A percentile compares a stretch with the other conserved stretches of the same genome.
Conservation (phyloP, 495 filamentous ascomycete genomes). For the Talaromyces proteolyticus region DNA sequence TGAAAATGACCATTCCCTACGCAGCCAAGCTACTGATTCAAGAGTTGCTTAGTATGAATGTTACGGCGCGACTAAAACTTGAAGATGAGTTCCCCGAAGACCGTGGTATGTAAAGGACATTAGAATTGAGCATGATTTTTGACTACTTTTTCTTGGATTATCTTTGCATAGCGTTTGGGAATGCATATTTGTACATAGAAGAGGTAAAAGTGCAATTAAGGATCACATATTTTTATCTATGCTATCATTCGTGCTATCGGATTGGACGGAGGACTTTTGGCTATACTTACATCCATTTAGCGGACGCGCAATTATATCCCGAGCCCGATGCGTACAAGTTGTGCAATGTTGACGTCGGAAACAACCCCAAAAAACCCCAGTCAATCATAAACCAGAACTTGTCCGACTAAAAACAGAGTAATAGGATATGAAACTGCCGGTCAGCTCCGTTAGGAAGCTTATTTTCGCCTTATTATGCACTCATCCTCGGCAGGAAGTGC, state of each 20-base stretch:
- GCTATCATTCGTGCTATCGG: background rate
- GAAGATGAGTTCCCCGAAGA: constrained; percentile 83
- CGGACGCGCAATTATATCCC: constrained; percentile 5
- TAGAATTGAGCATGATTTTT: background rate
- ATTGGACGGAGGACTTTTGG: background rate
- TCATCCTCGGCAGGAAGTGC: no score
- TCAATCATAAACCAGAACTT: no score
- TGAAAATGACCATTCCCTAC: constrained; percentile 95
- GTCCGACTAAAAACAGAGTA: no score
- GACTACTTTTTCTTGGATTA: background rate
- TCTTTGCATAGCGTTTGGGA: constrained; percentile 8
- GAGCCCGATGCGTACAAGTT: background rate
- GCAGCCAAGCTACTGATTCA: constrained; percentile 96
- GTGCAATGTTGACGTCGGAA: constrained; percentile 7
- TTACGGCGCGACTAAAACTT: constrained; percentile 75
- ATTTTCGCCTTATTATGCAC: background rate
- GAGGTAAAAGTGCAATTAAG: background rate
- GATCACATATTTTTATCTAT: background rate
- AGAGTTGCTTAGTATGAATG: constrained; percentile 96
- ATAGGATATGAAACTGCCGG: constrained; percentile 1
- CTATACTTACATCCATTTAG: background rate
- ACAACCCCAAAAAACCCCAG: no score
- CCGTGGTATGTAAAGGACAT: constrained; percentile 24
- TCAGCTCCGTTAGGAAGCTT: background rate
- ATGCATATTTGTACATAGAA: background rate